Conservation (phyloP, 768 basidiomycete genomes). For the Omphalotus guepiniiformis region DNA sequence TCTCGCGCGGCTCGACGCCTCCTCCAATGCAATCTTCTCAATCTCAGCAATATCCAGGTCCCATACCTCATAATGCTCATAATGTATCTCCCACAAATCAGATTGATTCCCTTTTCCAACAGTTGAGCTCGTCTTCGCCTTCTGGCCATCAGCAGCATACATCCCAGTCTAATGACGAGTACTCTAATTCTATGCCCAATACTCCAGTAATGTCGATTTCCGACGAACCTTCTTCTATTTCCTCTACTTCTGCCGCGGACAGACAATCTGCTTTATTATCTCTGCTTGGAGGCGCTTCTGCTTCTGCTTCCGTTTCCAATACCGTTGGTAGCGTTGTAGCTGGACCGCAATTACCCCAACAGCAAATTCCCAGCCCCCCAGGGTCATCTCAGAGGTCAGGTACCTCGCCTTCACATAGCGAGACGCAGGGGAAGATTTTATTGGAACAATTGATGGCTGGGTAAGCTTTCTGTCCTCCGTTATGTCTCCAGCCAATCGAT, state of each 20-base stretch:
- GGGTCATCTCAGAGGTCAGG: conserved; percentile 52
- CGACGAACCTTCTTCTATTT: conserved; percentile 41
- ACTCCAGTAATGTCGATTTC: conserved; percentile 41
- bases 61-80: conserved; percentile 34
- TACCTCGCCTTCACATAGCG: conserved; percentile 54
- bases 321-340: conserved; percentile 10
- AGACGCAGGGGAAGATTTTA: conserved; percentile 68
- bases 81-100: conserved; percentile 47
- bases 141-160: conserved; percentile 30
- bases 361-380: conserved; percentile 69
- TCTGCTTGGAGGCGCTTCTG: conserved; percentile 51
- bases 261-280: conserved; percentile 74
- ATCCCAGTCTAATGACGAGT: conserved; percentile 21
- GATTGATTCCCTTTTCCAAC: conserved; percentile 67
- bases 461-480: conserved; percentile 40
- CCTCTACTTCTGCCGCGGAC: conserved; percentile 47
- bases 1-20: conserved; percentile 54
- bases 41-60: conserved; percentile 28
- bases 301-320: conserved; percentile 23
- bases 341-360: conserved; percentile 25
- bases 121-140: conserved; percentile 34
- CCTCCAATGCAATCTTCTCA: conserved; percentile 32
- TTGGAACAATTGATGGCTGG: conserved; percentile 80
- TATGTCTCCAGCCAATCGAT: conserved; percentile 9
- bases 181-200: conserved; percentile 29